Base-by-base conservation (phyloP, 2,329 filamentous ascomycete species). In the Fusarium oligoseptatum region DNA sequence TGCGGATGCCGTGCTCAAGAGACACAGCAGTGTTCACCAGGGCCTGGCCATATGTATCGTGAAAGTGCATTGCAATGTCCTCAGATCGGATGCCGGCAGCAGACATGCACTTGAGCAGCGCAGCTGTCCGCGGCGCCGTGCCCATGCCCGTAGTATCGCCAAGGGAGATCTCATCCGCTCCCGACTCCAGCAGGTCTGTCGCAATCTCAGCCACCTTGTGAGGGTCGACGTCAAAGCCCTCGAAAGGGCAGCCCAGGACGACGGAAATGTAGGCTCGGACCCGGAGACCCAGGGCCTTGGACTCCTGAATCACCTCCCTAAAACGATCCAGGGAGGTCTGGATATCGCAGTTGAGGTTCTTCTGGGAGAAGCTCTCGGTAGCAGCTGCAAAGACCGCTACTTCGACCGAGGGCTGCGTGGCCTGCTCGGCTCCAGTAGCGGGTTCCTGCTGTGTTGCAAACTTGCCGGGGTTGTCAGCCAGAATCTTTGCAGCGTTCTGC, bases 141-240 rank as follows among this genome's bases (percentile, higher is more conserved):
- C 95, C 95, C 89, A 97, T 95, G 20, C 95, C 95, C 0, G 95
- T 96, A 0, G 95, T 98, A 80, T 98, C 95, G 8, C 95, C 95
- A 1, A 98, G 89, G 2, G 93, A 94, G 76, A 98, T 95, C 86
- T 98, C 95, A 80, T 97, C 94, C 22, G 94, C 95, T 20, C 95
- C 95, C 87, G 96, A 94, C 79, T 95, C 93, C 1, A 98, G 87
- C 58, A 98, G 84, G 79, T 87, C 91, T 70, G 86, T 89, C 0
- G 93, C 92, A 52, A 93, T 90, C 75, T 92, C 88, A 0, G 91
- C 91, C 0, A 93, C 91, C 71, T 85, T 86, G 78, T 88, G 87
- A 36, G 91, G 91, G 76, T 92, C 85, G 4, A 92, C 91, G 63
- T 92, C 88, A 80, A 87, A 87, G 4, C 91, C 92, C 76, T 92